Evolutionary conservation across 176 grass and related monocot genomes (phyloP).

Genomic region (Aegilops sharonensis): DNA sequence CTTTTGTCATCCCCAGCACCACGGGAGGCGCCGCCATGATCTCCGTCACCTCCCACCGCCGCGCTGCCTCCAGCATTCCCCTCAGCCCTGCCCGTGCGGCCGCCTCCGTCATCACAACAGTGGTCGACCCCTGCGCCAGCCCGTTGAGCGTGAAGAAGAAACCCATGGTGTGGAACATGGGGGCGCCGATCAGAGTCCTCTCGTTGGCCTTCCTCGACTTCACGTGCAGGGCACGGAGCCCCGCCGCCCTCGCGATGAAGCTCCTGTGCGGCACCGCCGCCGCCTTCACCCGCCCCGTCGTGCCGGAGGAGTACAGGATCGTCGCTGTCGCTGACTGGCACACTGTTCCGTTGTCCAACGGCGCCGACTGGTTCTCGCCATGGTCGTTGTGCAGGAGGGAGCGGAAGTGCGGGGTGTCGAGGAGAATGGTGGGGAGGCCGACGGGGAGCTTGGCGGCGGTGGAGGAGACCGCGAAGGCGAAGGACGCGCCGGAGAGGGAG

Average conservation of each 20-base stretch:
- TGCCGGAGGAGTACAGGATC: conserved; percentile 75
- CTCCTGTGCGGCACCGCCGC: conserved; percentile 56
- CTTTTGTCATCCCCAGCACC: conserved; percentile 43
- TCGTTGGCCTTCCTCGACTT: not conserved
- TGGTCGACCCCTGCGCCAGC: conserved; percentile 39
- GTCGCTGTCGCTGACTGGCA: conserved; percentile 52
- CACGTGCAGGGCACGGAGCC: not conserved
- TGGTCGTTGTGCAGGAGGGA: conserved; percentile 3
- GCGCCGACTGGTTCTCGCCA: too few species aligned
- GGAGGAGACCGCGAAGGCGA: too few species aligned
- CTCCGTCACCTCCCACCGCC: conserved; percentile 35
- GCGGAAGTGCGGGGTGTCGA: conserved; percentile 24
- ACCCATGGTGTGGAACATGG: conserved; percentile 72
- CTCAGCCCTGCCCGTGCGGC: not conserved
- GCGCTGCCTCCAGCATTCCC: conserved; percentile 37
- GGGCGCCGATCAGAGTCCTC: conserved; percentile 25
- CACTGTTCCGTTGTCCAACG: not conserved
- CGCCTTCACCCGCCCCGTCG: conserved; percentile 63
- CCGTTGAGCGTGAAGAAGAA: conserved; percentile 43
- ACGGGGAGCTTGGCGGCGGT: too few species aligned
- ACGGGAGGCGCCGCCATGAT: conserved; percentile 58
- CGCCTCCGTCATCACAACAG: conserved; percentile 36
- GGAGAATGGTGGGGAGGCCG: too few species aligned
- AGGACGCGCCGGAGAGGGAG: too few species aligned
- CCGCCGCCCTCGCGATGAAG: conserved; percentile 48